Evolutionary conservation across 2,329 filamentous ascomycete genomes (phyloP), one percentile per base, ranked within the genome.

Genomic region (Monilinia laxa): DNA sequence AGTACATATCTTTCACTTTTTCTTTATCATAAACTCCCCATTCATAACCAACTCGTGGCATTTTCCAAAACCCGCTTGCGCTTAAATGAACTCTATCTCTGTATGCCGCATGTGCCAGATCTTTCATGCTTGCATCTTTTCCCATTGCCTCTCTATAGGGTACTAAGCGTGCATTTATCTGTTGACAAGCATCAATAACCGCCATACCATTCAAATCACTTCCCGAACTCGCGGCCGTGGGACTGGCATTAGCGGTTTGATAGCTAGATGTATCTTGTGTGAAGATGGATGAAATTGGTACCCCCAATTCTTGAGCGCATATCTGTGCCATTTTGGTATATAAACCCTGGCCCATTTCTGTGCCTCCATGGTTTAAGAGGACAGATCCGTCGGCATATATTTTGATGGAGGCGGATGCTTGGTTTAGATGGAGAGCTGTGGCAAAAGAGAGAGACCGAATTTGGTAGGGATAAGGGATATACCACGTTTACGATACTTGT

Each of bases 321-420:
- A 98, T 92, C 84, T 95, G 94, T 52, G 86, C 89, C 88, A 98
- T 96, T 81, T 98, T 98, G 16, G 94, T 98, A 79, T 98, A 91
- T 5, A 98, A 82, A 7, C 72, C 94, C 79, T 98, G 94, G 10
- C 94, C 94, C 94, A 98, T 98, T 79, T 98, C 94, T 0, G 92
- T 96, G 68, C 94, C 94, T 60, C 94, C 94, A 73, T 98, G 94
- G 1, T 94, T 94, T 6, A 98, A 90, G 0, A 98, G 84, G 10
- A 98, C 83, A 11, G 90, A 93, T 0, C 94, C 94, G 72, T 98
- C 94, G 75, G 97, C 93, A 77, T 97, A 98, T 70, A 98, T 94
- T 79, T 97, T 94, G 1, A 98, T 93, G 58, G 97, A 82, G 0
- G 94, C 93, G 53, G 93, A 93, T 2, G 94, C 94, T 77, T 98